These are phyloP conservation scores for Lagenidium giganteum DNA, from an alignment of 352 stramenopile genomes.

Conservation along the genomic window DNA sequence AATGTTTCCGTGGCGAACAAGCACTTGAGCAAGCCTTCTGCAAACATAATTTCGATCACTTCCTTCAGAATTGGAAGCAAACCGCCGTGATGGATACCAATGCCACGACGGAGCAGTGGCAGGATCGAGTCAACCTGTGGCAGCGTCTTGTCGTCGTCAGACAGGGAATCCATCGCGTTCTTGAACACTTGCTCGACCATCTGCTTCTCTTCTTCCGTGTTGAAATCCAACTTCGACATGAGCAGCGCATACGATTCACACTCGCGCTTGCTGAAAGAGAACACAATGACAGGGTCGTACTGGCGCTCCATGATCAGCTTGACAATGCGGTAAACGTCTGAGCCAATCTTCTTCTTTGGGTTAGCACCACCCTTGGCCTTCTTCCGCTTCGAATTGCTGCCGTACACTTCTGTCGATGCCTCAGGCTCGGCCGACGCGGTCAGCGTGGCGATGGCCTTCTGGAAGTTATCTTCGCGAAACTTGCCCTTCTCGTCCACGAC, in stretches of 20 bases:
- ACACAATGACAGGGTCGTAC: constrained; percentile 98
- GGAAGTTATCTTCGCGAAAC: constrained; percentile 98
- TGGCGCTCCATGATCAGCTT: constrained; percentile 97
- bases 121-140: constrained; percentile 97
- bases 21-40: constrained; percentile 97
- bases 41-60: constrained; percentile 91
- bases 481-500: constrained; percentile 99
- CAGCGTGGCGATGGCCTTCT: constrained; percentile 87
- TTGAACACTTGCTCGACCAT: constrained; percentile 96
- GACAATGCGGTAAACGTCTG: constrained; percentile 97
- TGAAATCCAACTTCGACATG: constrained; percentile 96
- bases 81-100: constrained; percentile 99
- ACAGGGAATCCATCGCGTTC: constrained; percentile 97
- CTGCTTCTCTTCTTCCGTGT: constrained; percentile 97
- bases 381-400: constrained; percentile 70
- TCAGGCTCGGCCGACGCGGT: constrained; percentile 67
- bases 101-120: constrained; percentile 95
- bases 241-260: constrained; percentile 93
- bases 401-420: constrained; percentile 67
- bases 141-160: constrained; percentile 96
- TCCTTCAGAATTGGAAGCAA: constrained; percentile 99
- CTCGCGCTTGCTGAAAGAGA: constrained; percentile 99
- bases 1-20: constrained; percentile 99
- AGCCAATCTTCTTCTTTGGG: constrained; percentile 90
- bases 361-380: constrained; percentile 28